Evolutionary conservation across 441 rosid genomes (phyloP), one percentile per base, ranked within the genome.

Genomic region (Adansonia gregorii): DNA sequence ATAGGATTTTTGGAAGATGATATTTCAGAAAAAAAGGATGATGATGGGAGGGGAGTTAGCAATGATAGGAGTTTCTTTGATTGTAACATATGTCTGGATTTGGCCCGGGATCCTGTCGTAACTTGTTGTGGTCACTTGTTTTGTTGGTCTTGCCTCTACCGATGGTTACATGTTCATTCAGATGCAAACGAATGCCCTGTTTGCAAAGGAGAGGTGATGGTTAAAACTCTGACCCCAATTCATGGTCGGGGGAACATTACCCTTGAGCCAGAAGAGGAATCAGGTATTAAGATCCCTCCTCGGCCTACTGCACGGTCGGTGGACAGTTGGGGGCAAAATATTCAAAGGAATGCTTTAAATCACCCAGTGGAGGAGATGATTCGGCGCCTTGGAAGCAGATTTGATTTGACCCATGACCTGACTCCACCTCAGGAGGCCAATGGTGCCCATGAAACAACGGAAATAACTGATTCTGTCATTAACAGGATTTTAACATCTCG

Each of bases 41-140:
- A 88, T 82, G 75, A 85, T 49, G 93, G 90, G 78, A 91, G 92
- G 78, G 89, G 81, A 60, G 80, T 74, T 77, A 90, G 85, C 67
- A 80, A 78, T 69, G 97, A 95, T 12, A 97, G 95, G 78, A 88
- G 93, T 80, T 95, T 93, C 80, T 95, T 90, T 27, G 93, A 90
- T 75, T 95, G 98, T 83, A 95, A 93, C 81, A 91, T 95, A 49
- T 95, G 99, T 83, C 84, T 95, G 78, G 98, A 95, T 84, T 80
- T 95, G 90, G 90, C 98, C 11, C 84, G 85, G 74, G 97, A 95
- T 76, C 99, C 99, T 6, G 99, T 95, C 54, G 94, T 95, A 68
- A 92, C 99, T 35, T 93, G 97, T 78, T 95, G 99, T 56, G 98
- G 99, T 66, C 99, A 95, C 87, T 83, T 95, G 76, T 95, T 93